Conservation (phyloP, 2,329 filamentous ascomycete species). For the Phyllosticta citrichinensis region DNA sequence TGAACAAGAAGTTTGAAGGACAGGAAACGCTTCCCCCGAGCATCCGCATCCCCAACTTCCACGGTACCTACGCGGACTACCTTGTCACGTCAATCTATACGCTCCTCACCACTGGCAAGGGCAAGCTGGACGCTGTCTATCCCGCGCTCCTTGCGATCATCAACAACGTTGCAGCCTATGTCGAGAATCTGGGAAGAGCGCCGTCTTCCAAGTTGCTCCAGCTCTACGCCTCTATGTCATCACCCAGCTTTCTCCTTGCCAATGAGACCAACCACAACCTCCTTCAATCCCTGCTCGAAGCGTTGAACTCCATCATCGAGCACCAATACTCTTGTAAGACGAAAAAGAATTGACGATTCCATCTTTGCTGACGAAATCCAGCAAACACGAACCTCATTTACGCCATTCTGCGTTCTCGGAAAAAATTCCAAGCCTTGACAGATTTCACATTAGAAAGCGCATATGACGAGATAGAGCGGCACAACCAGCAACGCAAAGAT, state of each 20-base stretch:
- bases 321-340: constrained; percentile 68
- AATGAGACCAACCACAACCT: constrained; percentile 86
- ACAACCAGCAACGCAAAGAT: constrained; percentile 61
- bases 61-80: constrained; percentile 86
- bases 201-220: constrained; percentile 78
- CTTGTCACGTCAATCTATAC: constrained; percentile 90
- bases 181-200: constrained; percentile 63
- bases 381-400: constrained; percentile 77
- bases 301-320: constrained; percentile 81
- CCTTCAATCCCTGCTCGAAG: constrained; percentile 72
- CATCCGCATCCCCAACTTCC: constrained; percentile 75
- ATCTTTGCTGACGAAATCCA: constrained; percentile 22
- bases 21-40: constrained; percentile 77
- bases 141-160: constrained; percentile 85
- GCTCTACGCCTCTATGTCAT: constrained; percentile 84
- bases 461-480: constrained; percentile 79
- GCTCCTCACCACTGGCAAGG: constrained; percentile 83
- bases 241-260: constrained; percentile 80
- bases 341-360: neutral
- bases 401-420: constrained; percentile 66
- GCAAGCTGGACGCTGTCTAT: constrained; percentile 82
- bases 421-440: constrained; percentile 73
- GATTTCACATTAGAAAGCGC: constrained; percentile 87
- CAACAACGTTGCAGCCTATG: constrained; percentile 81
- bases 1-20: constrained; percentile 80